Base-by-base conservation (phyloP, 305 asterid genomes). In the Salvia sclarea region DNA sequence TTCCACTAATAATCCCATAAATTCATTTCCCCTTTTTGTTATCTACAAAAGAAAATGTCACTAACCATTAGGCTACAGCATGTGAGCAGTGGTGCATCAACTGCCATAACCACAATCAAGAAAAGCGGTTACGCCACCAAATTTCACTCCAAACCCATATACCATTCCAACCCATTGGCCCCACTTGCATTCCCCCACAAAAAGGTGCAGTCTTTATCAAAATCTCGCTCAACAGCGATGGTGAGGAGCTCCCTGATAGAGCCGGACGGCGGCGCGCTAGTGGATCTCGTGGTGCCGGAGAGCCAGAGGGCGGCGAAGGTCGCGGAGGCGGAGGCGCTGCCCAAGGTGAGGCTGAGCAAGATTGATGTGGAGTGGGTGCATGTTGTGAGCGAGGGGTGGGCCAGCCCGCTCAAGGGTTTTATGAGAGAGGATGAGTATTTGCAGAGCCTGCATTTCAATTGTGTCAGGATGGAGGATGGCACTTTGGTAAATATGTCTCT, bases 291-390 rank as follows among this genome's bases (percentile, higher is more conserved):
- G 53, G 90, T 87, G 76, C 84, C 91, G 1, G 93, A 81, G 82
- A 58, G 40, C 68, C 61, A 76, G 50, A 77, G 85, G 79, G 82
- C 55, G 21, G 62, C 59, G 6, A 81, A 73, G 72, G 37, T 82
- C 47, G 59, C 67, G 5, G 95, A 82, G 72, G 91, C 93, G 18
- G 82, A 80, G 64, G 55, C 75, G 53, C 73, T 90, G 84, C 85
- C 85, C 3, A 86, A 75, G 62, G 79, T 90, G 78, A 75, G 73
- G 60, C 60, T 90, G 49, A 79, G 90, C 38, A 81, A 66, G 72
- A 88, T 88, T 64, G 97, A 90, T 82, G 80, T 86, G 48, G 88
- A 90, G 75, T 90, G 97, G 97, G 94, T 86, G 69, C 97, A 90
- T 59, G 96, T 90, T 75, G 71, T 88, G 14, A 79, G 94, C 41